Evolutionary conservation across 2,329 filamentous ascomycete species (phyloP).

Genomic region (Trichoderma sp.): DNA sequence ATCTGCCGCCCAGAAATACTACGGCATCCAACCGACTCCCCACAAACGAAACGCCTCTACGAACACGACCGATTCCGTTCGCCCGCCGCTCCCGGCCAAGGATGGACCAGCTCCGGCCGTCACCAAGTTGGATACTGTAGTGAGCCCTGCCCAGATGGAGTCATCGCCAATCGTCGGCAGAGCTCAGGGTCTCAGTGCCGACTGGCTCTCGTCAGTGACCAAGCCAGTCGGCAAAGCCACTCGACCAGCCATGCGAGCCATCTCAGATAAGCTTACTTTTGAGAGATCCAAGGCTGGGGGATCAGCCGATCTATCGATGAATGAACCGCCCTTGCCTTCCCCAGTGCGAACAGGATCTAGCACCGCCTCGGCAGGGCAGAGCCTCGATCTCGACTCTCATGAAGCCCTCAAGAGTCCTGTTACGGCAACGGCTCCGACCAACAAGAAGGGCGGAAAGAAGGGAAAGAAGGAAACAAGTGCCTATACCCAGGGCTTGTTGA

Average conservation of each 20-base stretch:
- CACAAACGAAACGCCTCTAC: constrained; percentile 62
- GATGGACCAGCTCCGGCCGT: constrained; percentile 55
- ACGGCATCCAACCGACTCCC: constrained; percentile 48
- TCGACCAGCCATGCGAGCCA: constrained; percentile 71
- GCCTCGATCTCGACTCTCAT: constrained; percentile 75
- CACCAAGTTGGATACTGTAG: constrained; percentile 55
- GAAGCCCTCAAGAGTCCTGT: constrained; percentile 58
- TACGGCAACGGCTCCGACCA: constrained; percentile 46
- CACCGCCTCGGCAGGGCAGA: constrained; percentile 61
- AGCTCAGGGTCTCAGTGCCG: constrained; percentile 46
- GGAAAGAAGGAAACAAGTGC: constrained; percentile 94
- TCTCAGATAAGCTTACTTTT: constrained; percentile 70
- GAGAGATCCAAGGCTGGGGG: constrained; percentile 53
- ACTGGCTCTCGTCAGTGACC: constrained; percentile 57
- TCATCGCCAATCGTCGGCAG: constrained; percentile 45
- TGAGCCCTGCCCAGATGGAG: constrained; percentile 37
- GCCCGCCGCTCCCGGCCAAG: constrained; percentile 50
- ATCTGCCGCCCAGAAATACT: constrained; percentile 64
- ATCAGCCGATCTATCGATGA: constrained; percentile 47
- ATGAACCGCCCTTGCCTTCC: constrained; percentile 56
- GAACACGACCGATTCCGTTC: constrained; percentile 52
- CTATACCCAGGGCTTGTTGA: constrained; percentile 80
- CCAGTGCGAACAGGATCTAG: constrained; percentile 75
- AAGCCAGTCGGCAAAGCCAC: constrained; percentile 50
- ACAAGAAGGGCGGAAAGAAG: constrained; percentile 59